Base-by-base conservation (phyloP, 768 basidiomycete genomes). In the Amanita fuliginea region DNA sequence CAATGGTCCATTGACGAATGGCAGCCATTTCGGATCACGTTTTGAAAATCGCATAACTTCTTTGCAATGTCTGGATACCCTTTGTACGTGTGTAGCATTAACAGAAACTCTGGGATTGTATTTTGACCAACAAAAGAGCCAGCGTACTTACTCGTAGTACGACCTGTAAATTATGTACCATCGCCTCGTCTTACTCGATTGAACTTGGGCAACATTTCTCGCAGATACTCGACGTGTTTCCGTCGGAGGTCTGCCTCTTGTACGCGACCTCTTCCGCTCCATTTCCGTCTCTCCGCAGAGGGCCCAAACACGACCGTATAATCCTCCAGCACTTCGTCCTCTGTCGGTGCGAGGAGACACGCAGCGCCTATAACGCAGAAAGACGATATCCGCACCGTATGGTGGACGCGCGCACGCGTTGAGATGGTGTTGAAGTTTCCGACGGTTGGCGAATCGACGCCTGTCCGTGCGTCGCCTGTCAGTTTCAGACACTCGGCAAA, bases 191-290 rank as follows among this genome's bases (percentile, higher is more conserved):
- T 66, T 50, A 89, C 59, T 44, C 88, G 67, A 62, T 92, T 91
- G 59, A 92, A 92, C 66, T 92, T 91, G 40, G 87, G 88, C 39
- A 92, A 58, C 82, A 92, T 92, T 62, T 97, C 95, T 37, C 82
- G 72, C 46, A 98, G 71, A 63, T 97, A 97, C 57, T 95, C 92
- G 3, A 82, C 79, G 57, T 97, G 94, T 60, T 97, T 97, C 40
- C 76, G 69, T 47, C 90, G 73, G 52, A 97, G 62, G 58, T 91
- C 91, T 22, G 76, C 74, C 58, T 93, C 93, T 58, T 94, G 91
- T 0, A 82, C 71, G 55, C 81, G 79, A 6, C 90, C 90, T 53
- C 85, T 74, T 13, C 89, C 91, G 54, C 87, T 91, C 90, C 93
- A 96, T 6, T 64, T 75, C 43, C 91, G 71, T 48, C 85, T 72